Evolutionary conservation across 441 rosid species (phyloP), one percentile per base, ranked within the genome.

Genomic region (Isatis lusitanica): DNA sequence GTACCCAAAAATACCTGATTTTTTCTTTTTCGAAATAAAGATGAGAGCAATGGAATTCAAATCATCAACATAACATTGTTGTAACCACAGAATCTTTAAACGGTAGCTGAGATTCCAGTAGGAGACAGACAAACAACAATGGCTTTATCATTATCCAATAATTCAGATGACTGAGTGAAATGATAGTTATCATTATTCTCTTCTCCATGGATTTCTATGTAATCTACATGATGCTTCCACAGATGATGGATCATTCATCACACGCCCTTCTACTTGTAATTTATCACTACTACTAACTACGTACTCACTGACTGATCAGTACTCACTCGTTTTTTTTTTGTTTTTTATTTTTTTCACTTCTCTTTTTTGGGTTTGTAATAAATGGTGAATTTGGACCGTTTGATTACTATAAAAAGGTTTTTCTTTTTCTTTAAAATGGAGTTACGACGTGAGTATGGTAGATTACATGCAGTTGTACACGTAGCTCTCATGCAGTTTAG

Each of bases 401-500:
- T 50, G 33, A 8, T 71, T 71, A 62, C 74, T 8, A 16, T 61
- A 28, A 7, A 28, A 48, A 50, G 61, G 35, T 31, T 31, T 31
- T 31, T 31, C 16, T 6, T 17, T 28, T 15, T 10, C 24, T 24
- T 1, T 1, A 12, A 31, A 46, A 9, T 11, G 16, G 8, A 71
- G 9, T 53, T 33, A 50, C 36, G 76, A 56, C 58, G 50, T 55
- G 71, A 44, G 48, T 73, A 24, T 42, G 42, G 70, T 73, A 24
- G 3, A 16, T 36, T 21, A 66, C 7, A n/a, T n/a, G n/a, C n/a
- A 28, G 66, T 47, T 30, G 52, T 66, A 39, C 73, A 66, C 78
- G 78, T 74, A 74, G 44, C 72, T 58, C 72, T 74, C 72, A 74
- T 74, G 77, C 72, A 74, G 28, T 57, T 44, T 66, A 39, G 61